Conservation (phyloP, 1,284 basidiomycete genomes). For the Ustilago loliicola region DNA sequence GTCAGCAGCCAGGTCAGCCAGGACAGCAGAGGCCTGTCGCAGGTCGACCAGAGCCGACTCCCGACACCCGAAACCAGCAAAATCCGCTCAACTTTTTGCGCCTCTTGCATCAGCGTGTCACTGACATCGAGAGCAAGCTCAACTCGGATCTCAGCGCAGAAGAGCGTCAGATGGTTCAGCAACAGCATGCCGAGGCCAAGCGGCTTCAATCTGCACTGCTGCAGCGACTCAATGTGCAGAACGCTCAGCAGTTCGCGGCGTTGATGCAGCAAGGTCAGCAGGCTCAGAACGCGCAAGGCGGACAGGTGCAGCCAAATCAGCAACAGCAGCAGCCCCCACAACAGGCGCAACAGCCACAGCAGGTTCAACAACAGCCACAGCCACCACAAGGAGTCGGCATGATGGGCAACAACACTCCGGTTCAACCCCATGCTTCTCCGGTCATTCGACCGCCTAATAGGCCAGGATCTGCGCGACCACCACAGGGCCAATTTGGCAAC, state of each 20-base stretch:
- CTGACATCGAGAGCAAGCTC: constrained; percentile 59
- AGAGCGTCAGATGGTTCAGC: constrained; percentile 53
- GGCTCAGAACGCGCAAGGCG: constrained; percentile 17
- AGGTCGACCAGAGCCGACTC: constrained; percentile 16
- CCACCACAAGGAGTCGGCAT: constrained; percentile 27
- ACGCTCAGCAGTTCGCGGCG: constrained; percentile 43
- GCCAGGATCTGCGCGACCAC: constrained; percentile 45
- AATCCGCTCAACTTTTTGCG: constrained; percentile 57
- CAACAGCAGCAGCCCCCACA: constrained; percentile 25
- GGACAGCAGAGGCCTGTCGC: constrained; percentile 33
- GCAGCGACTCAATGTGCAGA: constrained; percentile 51
- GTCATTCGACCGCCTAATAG: constrained; percentile 45
- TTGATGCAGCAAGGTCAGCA: constrained; percentile 46
- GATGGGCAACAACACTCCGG: constrained; percentile 19
- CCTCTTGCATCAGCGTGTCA: constrained; percentile 58
- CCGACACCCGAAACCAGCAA: constrained; percentile 36
- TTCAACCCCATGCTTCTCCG: constrained; percentile 42
- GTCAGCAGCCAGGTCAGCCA: constrained; percentile 38
- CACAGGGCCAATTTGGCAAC: constrained; percentile 47
- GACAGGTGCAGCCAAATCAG: constrained; percentile 22
- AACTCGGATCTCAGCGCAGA: constrained; percentile 44
- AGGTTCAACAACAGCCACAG: constrained; percentile 36
- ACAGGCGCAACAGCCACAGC: constrained; percentile 20
- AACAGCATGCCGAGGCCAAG: constrained; percentile 51
- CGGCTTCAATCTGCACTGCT: constrained; percentile 50